Evolutionary conservation across 192 early-diverging fungal genomes (phyloP), one percentile per base, ranked within the genome.

Genomic region (Coemansia guatemalensis): DNA sequence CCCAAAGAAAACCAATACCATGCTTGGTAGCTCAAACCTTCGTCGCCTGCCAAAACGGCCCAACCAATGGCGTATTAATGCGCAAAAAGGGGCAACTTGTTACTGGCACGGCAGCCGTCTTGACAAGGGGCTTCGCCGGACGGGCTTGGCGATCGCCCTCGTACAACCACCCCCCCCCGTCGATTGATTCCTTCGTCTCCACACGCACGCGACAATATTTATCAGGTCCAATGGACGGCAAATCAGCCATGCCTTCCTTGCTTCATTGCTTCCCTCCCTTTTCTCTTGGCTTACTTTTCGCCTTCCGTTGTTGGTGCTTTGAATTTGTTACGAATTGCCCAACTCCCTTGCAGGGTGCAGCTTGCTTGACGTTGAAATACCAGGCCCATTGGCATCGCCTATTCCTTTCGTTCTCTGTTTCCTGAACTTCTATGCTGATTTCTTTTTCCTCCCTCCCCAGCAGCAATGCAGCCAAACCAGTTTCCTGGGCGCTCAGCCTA

Each of bases 401-500:
- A 44, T 17, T 39, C 39, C 3, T 44, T 17, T 44, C 17, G 14
- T 44, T 17, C 39, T 44, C 39, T 44, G 17, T 44, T 24, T 24
- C 12, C 52, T 29, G 6, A 25, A 18, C 17, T 25, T 53, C 52
- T 53, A 53, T 53, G 52, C 5, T 53, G 17, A 26, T 26, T 9
- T 2, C 24, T 0, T 18, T 18, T 12, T 21, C 21, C 24, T 25
- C 25, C 25, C 52, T 25, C 14, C 52, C 14, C 26, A 24, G 52
- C 25, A 24, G 25, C 52, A 55, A 55, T 55, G 53, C 53, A 55
- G 8, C 27, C 26, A 24, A 44, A 23, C 47, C 44, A 21, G 41
- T 60, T 24, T 25, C 26, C 58, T 48, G 41, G 58, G 55, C 27
- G 30, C 17, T 29, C 55, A 29, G 55, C 29, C 26, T 56, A 44